Base-by-base conservation (phyloP, 1,284 basidiomycete genomes). In the Ceratobasidium sp. region DNA sequence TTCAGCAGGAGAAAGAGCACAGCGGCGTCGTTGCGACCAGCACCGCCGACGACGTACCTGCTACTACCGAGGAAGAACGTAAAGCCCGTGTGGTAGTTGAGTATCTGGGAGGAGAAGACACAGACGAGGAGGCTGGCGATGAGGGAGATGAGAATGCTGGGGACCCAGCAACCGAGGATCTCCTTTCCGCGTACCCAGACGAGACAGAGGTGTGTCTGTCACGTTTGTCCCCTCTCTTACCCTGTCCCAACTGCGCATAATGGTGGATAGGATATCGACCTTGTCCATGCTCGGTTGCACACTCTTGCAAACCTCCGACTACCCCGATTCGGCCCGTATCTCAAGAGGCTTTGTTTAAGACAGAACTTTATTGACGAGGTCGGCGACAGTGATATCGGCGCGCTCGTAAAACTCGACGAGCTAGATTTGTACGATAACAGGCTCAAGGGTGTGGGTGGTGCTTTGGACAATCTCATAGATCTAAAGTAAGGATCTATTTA, bases 341-440 rank as follows among this genome's bases (percentile, higher is more conserved):
- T 96, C 61, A 88, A 87, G 81, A 86, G 88, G 69, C 84, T 98
- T 23, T 96, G 92, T 80, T 84, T 99, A 28, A 87, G 96, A 30
- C 96, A 98, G 81, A 99, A 98, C 81, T 85, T 90, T 73, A 87
- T 95, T 71, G 84, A 88, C 1, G 83, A 84, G 53, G 83, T 98
- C 38, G 88, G 94, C 66, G 83, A 85, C 2, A 86, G 87, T 12
- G 85, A 87, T 9, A 89, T 95, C 74, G 81, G 82, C 36, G 81
- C 84, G n/a, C 81, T 98, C 63, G 84, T 80, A 12, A 84, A 87
- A 60, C 82, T 99, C 36, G 91, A 94, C 76, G 96, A 98, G 74
- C 81, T 99, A 64, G 96, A 99, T 81, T 78, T 98, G 75, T 99
- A 99, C 79, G 96, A 99, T 80, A 99, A 99, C 82, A 90, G 92